Conservation (phyloP, 768 basidiomycete genomes). For the Hypholoma fasciculare region DNA sequence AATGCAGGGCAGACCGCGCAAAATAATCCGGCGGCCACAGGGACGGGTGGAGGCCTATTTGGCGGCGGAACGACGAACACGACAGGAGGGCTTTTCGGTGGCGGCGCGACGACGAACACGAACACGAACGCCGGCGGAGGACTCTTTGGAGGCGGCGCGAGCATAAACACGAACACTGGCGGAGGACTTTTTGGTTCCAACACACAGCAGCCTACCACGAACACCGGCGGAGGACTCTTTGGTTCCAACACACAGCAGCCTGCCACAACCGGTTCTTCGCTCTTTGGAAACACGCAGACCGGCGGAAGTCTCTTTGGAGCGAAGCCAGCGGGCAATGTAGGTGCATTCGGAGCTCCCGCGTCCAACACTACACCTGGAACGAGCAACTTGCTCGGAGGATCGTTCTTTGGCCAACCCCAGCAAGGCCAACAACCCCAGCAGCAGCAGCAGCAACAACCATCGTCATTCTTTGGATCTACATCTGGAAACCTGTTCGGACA, state of each 20-base stretch:
- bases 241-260: conserved; percentile 15
- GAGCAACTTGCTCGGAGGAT: conserved; percentile 24
- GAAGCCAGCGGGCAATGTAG: conserved; percentile 11
- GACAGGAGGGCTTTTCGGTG: background rate
- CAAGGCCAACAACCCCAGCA: conserved; percentile 23
- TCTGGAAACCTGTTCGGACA: conserved; percentile 23
- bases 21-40: background rate
- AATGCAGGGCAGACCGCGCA: background rate
- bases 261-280: conserved; percentile 5
- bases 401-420: conserved; percentile 19
- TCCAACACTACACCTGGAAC: conserved; percentile 15
- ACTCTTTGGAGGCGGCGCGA: conserved; percentile 13
- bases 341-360: conserved; percentile 26
- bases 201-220: conserved; percentile 13
- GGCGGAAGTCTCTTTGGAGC: conserved; percentile 26
- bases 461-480: conserved; percentile 30
- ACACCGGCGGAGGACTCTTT: conserved; percentile 24
- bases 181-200: conserved; percentile 22
- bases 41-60: conserved; percentile 15
- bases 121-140: conserved; percentile 15
- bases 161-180: conserved; percentile 14
- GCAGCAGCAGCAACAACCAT: conserved; percentile 27
- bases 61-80: conserved; percentile 4
- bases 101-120: background rate
- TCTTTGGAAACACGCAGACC: conserved; percentile 5